Evolutionary conservation across 2,329 filamentous ascomycete species (phyloP).

Genomic region (Phaeosphaeria sp.): DNA sequence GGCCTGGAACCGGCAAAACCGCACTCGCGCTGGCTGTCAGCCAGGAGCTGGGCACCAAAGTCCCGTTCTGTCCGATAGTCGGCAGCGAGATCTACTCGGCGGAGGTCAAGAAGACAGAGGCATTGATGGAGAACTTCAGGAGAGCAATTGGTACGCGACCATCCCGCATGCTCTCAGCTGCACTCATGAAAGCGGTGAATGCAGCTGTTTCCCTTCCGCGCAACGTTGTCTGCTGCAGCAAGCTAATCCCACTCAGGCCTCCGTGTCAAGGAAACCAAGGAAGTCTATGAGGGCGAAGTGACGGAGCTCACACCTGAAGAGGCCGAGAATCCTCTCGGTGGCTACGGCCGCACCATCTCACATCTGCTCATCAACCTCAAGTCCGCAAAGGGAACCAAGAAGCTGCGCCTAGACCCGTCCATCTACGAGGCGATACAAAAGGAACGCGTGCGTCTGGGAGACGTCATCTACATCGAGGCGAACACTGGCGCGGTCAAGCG

Average conservation of each 20-base stretch:
- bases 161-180: not conserved
- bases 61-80: conserved; percentile 97
- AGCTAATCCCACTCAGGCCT: conserved; percentile 58
- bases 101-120: conserved; percentile 99
- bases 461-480: conserved; percentile 99
- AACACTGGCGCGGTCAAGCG: conserved; percentile 98
- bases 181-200: no score
- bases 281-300: conserved; percentile 98
- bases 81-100: conserved; percentile 97
- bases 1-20: conserved; percentile 94
- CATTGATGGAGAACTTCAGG: conserved; percentile 98
- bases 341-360: conserved; percentile 96
- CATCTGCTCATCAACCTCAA: conserved; percentile 94
- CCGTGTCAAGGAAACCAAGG: conserved; percentile 97
- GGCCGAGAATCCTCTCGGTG: conserved; percentile 94
- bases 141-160: conserved; percentile 78
- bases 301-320: conserved; percentile 97
- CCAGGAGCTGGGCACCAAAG: conserved; percentile 96
- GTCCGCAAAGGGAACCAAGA: conserved; percentile 96
- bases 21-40: conserved; percentile 93
- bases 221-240: not conserved
- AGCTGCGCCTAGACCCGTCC: conserved; percentile 92
- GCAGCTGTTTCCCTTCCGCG: no score
- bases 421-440: conserved; percentile 99
- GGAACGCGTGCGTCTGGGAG: conserved; percentile 92